Evolutionary conservation across 805 yeast species (phyloP).

Genomic region (Ogataea philodendri): DNA sequence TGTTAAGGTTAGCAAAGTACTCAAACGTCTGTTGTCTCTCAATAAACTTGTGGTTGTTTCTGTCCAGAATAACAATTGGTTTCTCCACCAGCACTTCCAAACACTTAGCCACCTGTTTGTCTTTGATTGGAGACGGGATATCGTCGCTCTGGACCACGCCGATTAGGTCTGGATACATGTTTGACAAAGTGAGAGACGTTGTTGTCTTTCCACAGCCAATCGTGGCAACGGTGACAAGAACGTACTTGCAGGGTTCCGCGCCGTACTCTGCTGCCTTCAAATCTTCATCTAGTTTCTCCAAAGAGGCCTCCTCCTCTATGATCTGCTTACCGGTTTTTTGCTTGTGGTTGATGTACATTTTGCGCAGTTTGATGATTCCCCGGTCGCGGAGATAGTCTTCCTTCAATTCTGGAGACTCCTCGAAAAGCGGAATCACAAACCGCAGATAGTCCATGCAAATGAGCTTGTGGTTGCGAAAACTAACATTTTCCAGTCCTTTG

Average conservation of each 20-base stretch:
- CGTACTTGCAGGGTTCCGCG: slow-evolving; percentile 47
- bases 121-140: slow-evolving; percentile 47
- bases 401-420: slow-evolving; percentile 44
- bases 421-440: slow-evolving; percentile 59
- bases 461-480: slow-evolving; percentile 47
- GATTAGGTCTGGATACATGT: slow-evolving; percentile 57
- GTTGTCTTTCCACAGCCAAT: slow-evolving; percentile 97
- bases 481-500: slow-evolving; percentile 37
- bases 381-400: slow-evolving; percentile 51
- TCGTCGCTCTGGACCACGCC: slow-evolving; percentile 83
- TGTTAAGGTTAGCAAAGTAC: slow-evolving; percentile 45
- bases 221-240: slow-evolving; percentile 81
- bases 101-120: slow-evolving; percentile 47
- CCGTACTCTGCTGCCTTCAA: slow-evolving; percentile 26
- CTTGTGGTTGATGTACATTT: slow-evolving; percentile 52
- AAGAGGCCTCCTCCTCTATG: slow-evolving; percentile 44
- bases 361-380: slow-evolving; percentile 74
- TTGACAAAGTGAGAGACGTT: slow-evolving; percentile 55
- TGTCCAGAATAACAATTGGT: slow-evolving; percentile 67
- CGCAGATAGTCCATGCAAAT: slow-evolving; percentile 67
- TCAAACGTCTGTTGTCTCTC: slow-evolving; percentile 70
- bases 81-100: slow-evolving; percentile 39
- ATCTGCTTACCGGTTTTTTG: slow-evolving; percentile 59
- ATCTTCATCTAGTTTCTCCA: slow-evolving; percentile 31
- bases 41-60: slow-evolving; percentile 72